phyloP scores from a whole-genome alignment of 345 rosid species.

The Gossypium anomalum region DNA sequence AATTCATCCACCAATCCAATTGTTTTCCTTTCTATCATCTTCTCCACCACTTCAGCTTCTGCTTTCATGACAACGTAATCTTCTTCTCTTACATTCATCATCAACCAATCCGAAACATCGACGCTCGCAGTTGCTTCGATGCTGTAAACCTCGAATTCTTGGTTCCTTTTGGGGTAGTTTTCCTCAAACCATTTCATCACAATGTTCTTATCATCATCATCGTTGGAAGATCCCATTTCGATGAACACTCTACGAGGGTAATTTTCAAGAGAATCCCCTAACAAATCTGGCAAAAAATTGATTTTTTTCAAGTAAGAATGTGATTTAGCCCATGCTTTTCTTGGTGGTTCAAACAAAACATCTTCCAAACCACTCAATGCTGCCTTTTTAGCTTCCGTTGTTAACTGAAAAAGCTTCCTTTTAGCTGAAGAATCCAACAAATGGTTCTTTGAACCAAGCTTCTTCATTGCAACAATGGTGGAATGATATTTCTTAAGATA shows the following conservation, averaged over 20 bases:
- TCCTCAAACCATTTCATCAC: conserved; percentile 30
- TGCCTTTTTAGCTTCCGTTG: conserved; percentile 27
- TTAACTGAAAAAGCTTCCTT: conserved; percentile 27
- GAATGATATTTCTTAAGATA: conserved; percentile 29
- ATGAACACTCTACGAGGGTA: conserved; percentile 31
- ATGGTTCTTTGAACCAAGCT: conserved; percentile 12
- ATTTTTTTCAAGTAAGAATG: conserved; percentile 17
- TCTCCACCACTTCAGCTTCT: conserved; percentile 38
- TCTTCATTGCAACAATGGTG: conserved; percentile 40
- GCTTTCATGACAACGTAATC: conserved; percentile 51
- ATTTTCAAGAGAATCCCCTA: conserved; percentile 33
- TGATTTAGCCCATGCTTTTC: conserved; percentile 21
- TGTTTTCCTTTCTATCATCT: conserved; percentile 23
- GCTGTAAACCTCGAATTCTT: conserved; percentile 27
- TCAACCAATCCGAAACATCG: conserved; percentile 33
- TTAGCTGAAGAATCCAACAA: conserved; percentile 1
- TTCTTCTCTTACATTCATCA: conserved; percentile 29
- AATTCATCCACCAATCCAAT: conserved; percentile 39
- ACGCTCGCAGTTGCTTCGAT: conserved; percentile 5
- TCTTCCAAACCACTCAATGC: conserved; percentile 37
- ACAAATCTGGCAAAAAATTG: conserved; percentile 36
- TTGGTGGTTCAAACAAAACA: conserved; percentile 38
- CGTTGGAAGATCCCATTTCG: conserved; percentile 12
- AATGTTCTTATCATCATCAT: conserved; percentile 14
- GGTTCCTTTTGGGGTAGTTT: conserved; percentile 33